Conservation (phyloP, 2,329 filamentous ascomycete genomes). For the Colletotrichum eleusines region DNA sequence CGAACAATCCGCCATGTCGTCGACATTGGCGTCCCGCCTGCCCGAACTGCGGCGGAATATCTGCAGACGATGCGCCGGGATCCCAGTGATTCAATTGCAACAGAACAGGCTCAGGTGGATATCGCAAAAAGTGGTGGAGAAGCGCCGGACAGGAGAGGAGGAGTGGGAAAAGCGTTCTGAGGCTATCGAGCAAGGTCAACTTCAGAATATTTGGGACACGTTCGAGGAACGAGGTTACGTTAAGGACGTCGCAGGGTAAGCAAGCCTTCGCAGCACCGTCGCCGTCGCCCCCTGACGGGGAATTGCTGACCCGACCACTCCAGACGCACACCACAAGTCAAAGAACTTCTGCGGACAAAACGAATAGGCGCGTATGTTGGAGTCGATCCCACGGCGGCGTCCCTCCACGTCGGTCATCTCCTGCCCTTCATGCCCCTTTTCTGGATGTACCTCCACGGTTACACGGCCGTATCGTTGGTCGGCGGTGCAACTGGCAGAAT, state of each 20-base stretch:
- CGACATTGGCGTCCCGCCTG: conserved; percentile 34
- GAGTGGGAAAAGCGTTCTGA: conserved; percentile 63
- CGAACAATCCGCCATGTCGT: conserved; percentile 26
- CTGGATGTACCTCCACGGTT: conserved; percentile 85
- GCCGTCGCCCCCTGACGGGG: neutral
- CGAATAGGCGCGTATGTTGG: conserved; percentile 83
- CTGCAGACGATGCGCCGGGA: conserved; percentile 35
- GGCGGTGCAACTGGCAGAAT: conserved; percentile 83
- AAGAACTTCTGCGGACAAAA: conserved; percentile 72
- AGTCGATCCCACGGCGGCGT: conserved; percentile 84
- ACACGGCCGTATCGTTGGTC: conserved; percentile 74
- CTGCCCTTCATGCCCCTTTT: conserved; percentile 86
- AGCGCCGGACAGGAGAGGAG: conserved; percentile 55
- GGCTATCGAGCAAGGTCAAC: conserved; percentile 62
- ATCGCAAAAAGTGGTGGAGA: conserved; percentile 57
- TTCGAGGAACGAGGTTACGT: conserved; percentile 80
- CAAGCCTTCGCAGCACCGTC: conserved; percentile 6
- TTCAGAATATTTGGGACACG: conserved; percentile 69
- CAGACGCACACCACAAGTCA: conserved; percentile 65
- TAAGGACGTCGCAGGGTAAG: conserved; percentile 79
- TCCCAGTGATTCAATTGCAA: conserved; percentile 37
- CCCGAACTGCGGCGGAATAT: conserved; percentile 32
- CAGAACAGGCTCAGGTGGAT: conserved; percentile 52
- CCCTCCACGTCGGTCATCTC: conserved; percentile 84
- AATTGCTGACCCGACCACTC: conserved; percentile 25